phyloP scores from a whole-genome alignment of 2,329 filamentous ascomycete genomes.

The Cladosporium sp. region DNA sequence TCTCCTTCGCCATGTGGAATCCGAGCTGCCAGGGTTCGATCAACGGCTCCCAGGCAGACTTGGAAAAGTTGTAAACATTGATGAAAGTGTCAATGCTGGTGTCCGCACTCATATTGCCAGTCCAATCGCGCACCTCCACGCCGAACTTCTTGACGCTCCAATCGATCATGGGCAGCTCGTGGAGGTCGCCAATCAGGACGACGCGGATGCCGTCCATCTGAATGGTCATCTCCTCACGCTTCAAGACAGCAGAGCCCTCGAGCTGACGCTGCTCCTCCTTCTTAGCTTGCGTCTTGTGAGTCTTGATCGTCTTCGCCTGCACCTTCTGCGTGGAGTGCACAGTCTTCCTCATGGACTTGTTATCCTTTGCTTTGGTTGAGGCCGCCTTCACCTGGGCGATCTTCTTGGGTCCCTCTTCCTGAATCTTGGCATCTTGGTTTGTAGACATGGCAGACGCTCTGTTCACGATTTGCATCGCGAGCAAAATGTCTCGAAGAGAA shows the following conservation, averaged over 20 bases:
- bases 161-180: slow-evolving; percentile 92
- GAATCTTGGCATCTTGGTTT: slow-evolving; percentile 36
- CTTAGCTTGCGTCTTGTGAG: slow-evolving; percentile 47
- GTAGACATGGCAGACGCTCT: slow-evolving; percentile 81
- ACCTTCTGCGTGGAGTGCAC: slow-evolving; percentile 41
- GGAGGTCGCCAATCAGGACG: slow-evolving; percentile 88
- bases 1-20: slow-evolving; percentile 75
- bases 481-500: slow-evolving; percentile 87
- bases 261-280: slow-evolving; percentile 35
- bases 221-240: slow-evolving; percentile 75
- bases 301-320: slow-evolving; percentile 41
- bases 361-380: slow-evolving; percentile 33
- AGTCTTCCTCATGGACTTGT: slow-evolving; percentile 41
- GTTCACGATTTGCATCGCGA: slow-evolving; percentile 86
- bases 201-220: slow-evolving; percentile 83
- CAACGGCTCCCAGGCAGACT: slow-evolving; percentile 95
- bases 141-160: slow-evolving; percentile 87
- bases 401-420: slow-evolving; percentile 53
- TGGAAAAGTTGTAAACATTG: slow-evolving; percentile 98
- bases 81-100: slow-evolving; percentile 88
- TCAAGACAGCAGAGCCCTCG: slow-evolving; percentile 50
- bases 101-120: slow-evolving; percentile 76
- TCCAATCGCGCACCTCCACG: slow-evolving; percentile 84
- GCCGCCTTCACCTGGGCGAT: slow-evolving; percentile 43
- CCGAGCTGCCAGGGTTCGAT: slow-evolving; percentile 96